These are phyloP conservation scores for Calonectria montana DNA, from an alignment of 2,329 filamentous ascomycete species.

Conservation along the genomic window DNA sequence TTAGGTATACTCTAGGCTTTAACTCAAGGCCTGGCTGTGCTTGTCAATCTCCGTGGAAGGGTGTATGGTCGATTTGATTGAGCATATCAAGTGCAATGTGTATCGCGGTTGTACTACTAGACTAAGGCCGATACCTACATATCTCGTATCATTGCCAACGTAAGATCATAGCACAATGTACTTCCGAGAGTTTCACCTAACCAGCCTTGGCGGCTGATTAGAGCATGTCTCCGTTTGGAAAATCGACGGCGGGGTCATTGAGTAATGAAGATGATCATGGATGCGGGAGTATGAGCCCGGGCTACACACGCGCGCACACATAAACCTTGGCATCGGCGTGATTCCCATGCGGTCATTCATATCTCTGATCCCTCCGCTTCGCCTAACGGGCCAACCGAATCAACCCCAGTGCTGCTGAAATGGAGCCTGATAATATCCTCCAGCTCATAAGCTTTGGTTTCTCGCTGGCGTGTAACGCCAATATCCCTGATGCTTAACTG, in stretches of 20 bases:
- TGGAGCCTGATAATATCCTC: background rate
- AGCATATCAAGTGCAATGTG: background rate
- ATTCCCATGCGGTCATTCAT: background rate
- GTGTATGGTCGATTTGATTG: background rate
- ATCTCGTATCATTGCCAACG: constrained; percentile 4
- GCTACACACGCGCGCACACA: background rate
- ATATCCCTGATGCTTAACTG: background rate
- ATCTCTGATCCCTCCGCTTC: background rate
- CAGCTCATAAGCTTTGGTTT: background rate
- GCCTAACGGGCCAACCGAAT: background rate
- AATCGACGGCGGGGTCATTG: background rate
- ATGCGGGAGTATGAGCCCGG: background rate
- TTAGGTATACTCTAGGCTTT: too few relatives aligned
- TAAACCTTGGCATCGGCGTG: background rate
- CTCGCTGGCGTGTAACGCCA: background rate
- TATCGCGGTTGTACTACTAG: background rate
- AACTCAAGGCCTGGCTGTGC: background rate
- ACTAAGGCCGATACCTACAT: background rate
- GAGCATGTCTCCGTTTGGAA: background rate
- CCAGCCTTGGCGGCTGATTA: background rate
- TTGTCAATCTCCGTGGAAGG: background rate
- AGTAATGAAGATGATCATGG: background rate
- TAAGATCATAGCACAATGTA: background rate
- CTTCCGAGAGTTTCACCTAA: background rate
- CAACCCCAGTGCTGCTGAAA: background rate